Percentiles rank a stretch among this genome's conserved stretches.
phyloP scores from a whole-genome alignment of 2,329 filamentous ascomycete genomes.

The Aspergillus awamori region DNA sequence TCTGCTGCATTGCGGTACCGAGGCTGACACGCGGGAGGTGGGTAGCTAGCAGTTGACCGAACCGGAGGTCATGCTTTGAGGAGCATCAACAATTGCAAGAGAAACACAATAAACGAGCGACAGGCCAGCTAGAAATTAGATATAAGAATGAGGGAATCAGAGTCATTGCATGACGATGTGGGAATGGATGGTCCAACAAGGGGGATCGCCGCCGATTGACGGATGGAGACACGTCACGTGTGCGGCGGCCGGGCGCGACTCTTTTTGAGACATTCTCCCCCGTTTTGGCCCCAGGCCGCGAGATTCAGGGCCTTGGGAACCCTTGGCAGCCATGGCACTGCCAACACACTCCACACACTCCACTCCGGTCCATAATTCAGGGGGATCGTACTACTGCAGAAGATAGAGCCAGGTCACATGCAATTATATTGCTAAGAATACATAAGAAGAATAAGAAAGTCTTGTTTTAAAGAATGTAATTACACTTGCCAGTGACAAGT shows the following conservation, averaged over 20 bases:
- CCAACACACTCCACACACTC: too few species aligned
- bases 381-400: neutral
- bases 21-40: conserved; percentile 10
- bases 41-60: neutral
- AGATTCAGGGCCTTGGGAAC: too few species aligned
- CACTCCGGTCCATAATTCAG: neutral
- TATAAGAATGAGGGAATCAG: neutral
- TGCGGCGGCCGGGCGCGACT: neutral
- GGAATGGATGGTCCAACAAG: conserved; percentile 1
- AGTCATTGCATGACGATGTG: neutral
- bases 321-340: too few species aligned
- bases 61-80: conserved; percentile 4
- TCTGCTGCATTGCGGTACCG: conserved; percentile 24
- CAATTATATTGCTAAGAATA: conserved; percentile 2
- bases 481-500: neutral
- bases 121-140: neutral
- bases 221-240: conserved; percentile 5
- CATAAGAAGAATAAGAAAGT: neutral
- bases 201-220: conserved; percentile 4
- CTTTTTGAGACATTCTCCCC: neutral
- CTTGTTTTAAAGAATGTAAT: neutral
- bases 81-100: neutral
- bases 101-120: neutral
- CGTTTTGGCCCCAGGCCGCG: neutral
- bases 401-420: neutral